phyloP scores from a whole-genome alignment of 2,329 filamentous ascomycete genomes.

The Thielaviopsis ethacetica region DNA sequence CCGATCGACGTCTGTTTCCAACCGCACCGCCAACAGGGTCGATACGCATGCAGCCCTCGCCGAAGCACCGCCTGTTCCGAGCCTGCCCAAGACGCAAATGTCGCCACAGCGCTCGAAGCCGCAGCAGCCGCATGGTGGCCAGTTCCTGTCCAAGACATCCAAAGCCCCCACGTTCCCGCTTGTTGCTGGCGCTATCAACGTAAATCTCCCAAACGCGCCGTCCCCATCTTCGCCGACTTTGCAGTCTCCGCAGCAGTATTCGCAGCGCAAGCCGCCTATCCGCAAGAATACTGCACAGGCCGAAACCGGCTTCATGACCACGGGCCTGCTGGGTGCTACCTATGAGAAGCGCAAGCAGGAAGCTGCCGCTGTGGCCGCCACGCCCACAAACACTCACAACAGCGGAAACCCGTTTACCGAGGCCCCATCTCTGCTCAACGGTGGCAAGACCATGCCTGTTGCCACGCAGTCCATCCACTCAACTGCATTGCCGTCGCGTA shows the following conservation, averaged over 20 bases:
- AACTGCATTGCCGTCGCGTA: constrained; percentile 1
- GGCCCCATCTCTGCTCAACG: constrained; percentile 40
- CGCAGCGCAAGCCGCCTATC: constrained; percentile 1
- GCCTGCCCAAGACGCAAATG: not conserved
- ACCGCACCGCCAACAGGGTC: not conserved
- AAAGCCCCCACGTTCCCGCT: constrained; percentile 3
- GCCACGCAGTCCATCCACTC: too few species aligned
- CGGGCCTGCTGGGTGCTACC: constrained; percentile 33
- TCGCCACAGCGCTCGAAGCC: not conserved
- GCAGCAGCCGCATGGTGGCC: not conserved
- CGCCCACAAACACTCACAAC: constrained; percentile 20
- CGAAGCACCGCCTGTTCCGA: constrained; percentile 4
- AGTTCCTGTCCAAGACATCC: constrained; percentile 1
- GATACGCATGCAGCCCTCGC: constrained; percentile 8
- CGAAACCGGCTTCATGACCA: constrained; percentile 30
- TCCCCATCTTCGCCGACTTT: not conserved
- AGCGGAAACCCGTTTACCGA: constrained; percentile 31
- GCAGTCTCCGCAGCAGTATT: not conserved
- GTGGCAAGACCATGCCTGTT: constrained; percentile 11
- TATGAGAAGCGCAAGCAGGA: constrained; percentile 32
- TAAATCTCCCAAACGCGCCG: not conserved
- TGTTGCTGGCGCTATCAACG: constrained; percentile 2
- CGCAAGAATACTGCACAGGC: not conserved
- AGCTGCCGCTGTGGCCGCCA: constrained; percentile 13
- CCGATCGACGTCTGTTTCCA: constrained; percentile 6